Conservation (phyloP, 345 rosid species). For the Geranium rotundifolium region DNA sequence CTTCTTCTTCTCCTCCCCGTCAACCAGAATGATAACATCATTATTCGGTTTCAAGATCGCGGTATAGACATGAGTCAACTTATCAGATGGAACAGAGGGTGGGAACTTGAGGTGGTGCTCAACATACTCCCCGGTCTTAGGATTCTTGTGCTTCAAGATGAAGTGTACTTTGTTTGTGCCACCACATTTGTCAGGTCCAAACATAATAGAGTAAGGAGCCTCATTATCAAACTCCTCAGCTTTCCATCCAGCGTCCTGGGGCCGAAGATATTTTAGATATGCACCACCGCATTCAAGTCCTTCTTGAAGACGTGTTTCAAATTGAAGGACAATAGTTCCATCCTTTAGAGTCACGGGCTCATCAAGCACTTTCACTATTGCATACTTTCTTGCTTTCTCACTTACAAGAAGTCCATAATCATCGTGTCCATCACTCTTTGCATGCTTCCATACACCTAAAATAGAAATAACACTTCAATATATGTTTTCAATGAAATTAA, state of each 20-base stretch:
- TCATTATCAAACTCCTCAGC: slow-evolving; percentile 22
- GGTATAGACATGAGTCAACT: slow-evolving; percentile 26
- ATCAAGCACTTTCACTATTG: slow-evolving; percentile 24
- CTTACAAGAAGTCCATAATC: slow-evolving; percentile 31
- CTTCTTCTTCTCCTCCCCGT: slow-evolving; percentile 29
- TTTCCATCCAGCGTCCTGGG: slow-evolving; percentile 24
- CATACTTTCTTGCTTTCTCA: slow-evolving; percentile 27
- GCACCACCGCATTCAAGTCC: slow-evolving; percentile 36
- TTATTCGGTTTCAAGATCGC: slow-evolving; percentile 25
- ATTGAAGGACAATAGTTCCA: slow-evolving; percentile 24
- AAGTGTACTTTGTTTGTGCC: slow-evolving; percentile 30
- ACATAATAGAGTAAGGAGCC: slow-evolving; percentile 30
- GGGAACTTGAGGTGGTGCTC: slow-evolving; percentile 33
- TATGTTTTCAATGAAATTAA: neutral
- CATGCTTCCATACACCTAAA: slow-evolving; percentile 26
- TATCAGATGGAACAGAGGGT: slow-evolving; percentile 27
- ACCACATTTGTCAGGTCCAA: slow-evolving; percentile 34
- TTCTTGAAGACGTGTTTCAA: slow-evolving; percentile 25
- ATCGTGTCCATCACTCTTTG: slow-evolving; percentile 29
- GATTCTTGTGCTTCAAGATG: slow-evolving; percentile 29
- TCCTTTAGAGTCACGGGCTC: slow-evolving; percentile 16
- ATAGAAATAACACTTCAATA: neutral
- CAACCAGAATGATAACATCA: slow-evolving; percentile 20
- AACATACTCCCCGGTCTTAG: slow-evolving; percentile 27
- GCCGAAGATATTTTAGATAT: slow-evolving; percentile 23